A percentile compares a stretch with the other conserved stretches of the same genome.
These are phyloP conservation scores for Sporothrix luriei DNA, from an alignment of 2,329 filamentous ascomycete genomes.

Conservation along the genomic window DNA sequence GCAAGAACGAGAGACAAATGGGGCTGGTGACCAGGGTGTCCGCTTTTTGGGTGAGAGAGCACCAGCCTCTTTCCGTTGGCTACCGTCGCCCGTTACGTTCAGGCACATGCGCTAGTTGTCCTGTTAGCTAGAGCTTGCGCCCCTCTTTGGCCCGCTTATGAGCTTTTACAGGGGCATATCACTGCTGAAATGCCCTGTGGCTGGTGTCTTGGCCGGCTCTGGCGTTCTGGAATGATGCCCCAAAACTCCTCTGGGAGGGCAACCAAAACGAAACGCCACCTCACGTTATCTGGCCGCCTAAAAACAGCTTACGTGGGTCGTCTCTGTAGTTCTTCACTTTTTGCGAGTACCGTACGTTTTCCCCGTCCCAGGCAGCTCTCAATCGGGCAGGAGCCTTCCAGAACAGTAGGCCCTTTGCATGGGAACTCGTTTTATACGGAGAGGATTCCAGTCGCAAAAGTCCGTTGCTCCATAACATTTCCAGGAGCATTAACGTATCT, in stretches of 20 bases:
- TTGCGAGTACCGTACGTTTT: neutral
- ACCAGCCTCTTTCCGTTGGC: slow-evolving; percentile 20
- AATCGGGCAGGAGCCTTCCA: slow-evolving; percentile 17
- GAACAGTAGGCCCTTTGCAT: neutral
- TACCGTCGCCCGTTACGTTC: slow-evolving; percentile 12
- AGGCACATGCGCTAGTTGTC: slow-evolving; percentile 18
- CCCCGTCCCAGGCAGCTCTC: slow-evolving; percentile 19
- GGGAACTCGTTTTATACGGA: neutral
- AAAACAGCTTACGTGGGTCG: slow-evolving; percentile 23
- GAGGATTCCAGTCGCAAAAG: slow-evolving; percentile 3
- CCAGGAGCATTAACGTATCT: neutral
- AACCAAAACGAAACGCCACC: neutral
- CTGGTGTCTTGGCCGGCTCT: neutral
- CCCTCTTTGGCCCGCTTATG: neutral
- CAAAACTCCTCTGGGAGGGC: slow-evolving; percentile 1
- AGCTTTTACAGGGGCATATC: neutral
- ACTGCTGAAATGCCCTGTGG: neutral
- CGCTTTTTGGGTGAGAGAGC: neutral
- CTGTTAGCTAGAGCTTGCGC: neutral
- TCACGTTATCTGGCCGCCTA: slow-evolving; percentile 12
- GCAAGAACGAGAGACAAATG: slow-evolving; percentile 18
- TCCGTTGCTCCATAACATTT: neutral
- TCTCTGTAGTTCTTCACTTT: neutral
- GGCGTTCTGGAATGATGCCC: neutral
- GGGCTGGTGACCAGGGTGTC: slow-evolving; percentile 10